A percentile compares a stretch with the other conserved stretches of the same genome.
Evolutionary conservation across 2,329 filamentous ascomycete genomes (phyloP).

Genomic region (Phialophora chinensis): DNA sequence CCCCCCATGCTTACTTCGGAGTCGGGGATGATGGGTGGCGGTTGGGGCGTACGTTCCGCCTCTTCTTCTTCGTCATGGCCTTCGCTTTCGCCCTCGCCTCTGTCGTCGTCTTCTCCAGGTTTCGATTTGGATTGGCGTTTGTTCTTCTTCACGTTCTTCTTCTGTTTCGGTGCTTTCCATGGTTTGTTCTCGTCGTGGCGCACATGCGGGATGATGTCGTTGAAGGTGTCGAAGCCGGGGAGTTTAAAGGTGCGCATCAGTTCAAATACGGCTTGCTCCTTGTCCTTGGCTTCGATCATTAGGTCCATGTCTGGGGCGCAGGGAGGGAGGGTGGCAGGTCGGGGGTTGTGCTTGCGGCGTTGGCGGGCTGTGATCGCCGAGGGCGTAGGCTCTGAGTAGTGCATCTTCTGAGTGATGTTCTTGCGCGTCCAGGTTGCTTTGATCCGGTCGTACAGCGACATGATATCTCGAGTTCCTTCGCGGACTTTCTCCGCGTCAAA

Average conservation of each 20-base stretch:
- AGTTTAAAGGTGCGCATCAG: constrained; percentile 88
- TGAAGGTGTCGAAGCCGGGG: constrained; percentile 76
- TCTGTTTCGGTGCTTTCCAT: constrained; percentile 56
- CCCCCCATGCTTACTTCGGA: constrained; percentile 88
- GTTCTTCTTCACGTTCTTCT: constrained; percentile 47
- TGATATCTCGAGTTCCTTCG: constrained; percentile 84
- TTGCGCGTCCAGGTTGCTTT: constrained; percentile 83
- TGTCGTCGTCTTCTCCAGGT: constrained; percentile 42
- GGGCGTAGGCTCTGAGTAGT: constrained; percentile 83
- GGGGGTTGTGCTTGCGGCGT: constrained; percentile 81
- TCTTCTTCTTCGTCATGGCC: constrained; percentile 51
- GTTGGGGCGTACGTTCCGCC: constrained; percentile 45
- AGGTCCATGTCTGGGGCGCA: constrained; percentile 85
- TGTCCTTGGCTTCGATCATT: constrained; percentile 99
- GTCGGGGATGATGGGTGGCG: constrained; percentile 59
- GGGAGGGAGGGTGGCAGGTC: constrained; percentile 80
- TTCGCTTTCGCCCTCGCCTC: constrained; percentile 49
- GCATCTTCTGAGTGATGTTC: constrained; percentile 90
- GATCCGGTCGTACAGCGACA: constrained; percentile 75
- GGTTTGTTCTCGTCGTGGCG: constrained; percentile 75
- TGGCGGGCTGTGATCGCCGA: constrained; percentile 79
- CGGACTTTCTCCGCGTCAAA: constrained; percentile 75
- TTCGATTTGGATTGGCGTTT: constrained; percentile 42
- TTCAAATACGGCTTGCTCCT: constrained; percentile 94
- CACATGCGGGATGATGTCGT: constrained; percentile 77